These are phyloP conservation scores for Paramecium sonneborni DNA, from an alignment of 73 alveolate genomes.

Conservation along the genomic window DNA sequence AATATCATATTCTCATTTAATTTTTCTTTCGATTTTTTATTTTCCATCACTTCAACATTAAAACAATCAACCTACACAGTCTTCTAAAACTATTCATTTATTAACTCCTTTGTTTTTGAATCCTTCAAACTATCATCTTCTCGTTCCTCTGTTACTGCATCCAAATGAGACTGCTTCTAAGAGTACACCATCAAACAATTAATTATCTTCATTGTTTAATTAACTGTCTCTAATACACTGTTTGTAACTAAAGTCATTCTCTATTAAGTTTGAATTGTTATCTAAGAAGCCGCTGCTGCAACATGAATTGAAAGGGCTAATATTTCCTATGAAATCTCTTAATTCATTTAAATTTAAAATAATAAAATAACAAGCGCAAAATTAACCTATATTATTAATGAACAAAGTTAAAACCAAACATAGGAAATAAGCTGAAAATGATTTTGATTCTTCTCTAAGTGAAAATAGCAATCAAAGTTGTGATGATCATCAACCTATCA, in stretches of 20 bases:
- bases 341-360: background rate
- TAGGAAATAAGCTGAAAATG: background rate
- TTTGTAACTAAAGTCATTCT: background rate
- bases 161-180: background rate
- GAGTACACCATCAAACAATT: background rate
- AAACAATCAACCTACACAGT: background rate
- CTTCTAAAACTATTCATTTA: background rate
- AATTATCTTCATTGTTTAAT: background rate
- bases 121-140: conserved; percentile 18
- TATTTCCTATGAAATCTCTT: background rate
- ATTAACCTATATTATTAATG: background rate
- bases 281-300: background rate
- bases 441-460: background rate
- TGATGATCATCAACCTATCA: background rate
- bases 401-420: background rate
- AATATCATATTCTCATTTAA: background rate
- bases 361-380: background rate
- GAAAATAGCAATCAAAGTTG: background rate
- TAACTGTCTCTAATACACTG: background rate
- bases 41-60: background rate
- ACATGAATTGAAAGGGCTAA: conserved; percentile 19
- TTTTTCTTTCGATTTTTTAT: background rate
- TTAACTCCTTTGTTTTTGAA: conserved; percentile 1
- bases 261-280: background rate
- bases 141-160: background rate